phyloP scores from a whole-genome alignment of 495 filamentous ascomycete genomes.

The Lichenothelia convexa region DNA sequence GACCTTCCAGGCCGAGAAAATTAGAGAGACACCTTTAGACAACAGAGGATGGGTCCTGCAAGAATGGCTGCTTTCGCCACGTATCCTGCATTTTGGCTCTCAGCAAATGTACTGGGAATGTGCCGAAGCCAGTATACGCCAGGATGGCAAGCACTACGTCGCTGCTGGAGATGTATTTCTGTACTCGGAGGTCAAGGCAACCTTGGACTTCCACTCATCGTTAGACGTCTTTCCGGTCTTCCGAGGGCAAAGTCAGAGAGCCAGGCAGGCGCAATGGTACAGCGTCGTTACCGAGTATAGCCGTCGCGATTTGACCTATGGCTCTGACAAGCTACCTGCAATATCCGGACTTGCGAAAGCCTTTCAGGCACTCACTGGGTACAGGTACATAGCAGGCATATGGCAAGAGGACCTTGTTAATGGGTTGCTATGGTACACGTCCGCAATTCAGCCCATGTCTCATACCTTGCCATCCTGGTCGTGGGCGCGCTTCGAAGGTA shows the following conservation, averaged over 20 bases:
- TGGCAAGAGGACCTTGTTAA: neutral
- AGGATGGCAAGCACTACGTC: too few species aligned
- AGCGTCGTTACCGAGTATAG: too few species aligned
- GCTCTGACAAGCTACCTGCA: constrained; percentile 1
- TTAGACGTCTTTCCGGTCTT: too few species aligned
- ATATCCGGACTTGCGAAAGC: neutral
- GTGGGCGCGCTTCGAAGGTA: too few species aligned
- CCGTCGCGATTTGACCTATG: neutral
- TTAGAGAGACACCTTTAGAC: too few species aligned
- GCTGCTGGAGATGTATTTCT: neutral
- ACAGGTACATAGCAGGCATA: neutral
- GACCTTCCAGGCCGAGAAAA: too few species aligned
- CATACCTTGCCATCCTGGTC: too few species aligned
- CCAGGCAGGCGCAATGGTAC: neutral
- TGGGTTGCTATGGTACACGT: neutral
- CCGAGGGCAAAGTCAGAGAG: too few species aligned
- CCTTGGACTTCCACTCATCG: too few species aligned
- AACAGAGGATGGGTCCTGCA: constrained; percentile 1
- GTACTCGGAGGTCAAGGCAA: too few species aligned
- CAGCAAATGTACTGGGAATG: constrained; percentile 1
- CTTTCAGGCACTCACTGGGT: neutral
- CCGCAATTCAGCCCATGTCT: too few species aligned
- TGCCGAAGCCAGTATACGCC: too few species aligned
- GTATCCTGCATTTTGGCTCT: neutral
- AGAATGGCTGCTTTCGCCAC: neutral